Base-by-base conservation (phyloP, 352 stramenopile genomes). In the Pythium myriotylum region DNA sequence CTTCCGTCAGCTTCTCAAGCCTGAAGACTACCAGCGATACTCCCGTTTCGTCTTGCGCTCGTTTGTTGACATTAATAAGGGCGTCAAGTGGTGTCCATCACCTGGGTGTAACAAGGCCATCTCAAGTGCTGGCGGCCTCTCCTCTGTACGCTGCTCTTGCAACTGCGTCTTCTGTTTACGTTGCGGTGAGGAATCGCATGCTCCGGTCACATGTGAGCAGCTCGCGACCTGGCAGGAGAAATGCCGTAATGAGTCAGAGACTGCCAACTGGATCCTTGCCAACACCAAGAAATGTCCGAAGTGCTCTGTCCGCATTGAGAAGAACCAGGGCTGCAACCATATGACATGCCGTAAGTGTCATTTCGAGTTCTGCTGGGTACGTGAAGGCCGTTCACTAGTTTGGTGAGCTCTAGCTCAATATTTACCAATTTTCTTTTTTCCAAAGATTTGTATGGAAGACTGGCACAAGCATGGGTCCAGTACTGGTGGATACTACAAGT, bases 291-390 rank as follows among this genome's bases (percentile, higher is more conserved):
- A 97, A 56, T 99, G 98, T 77, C 98, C 98, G 12, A 99, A 99
- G 75, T 99, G 98, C 77, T 86, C 85, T 20, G 97, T 96, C 62
- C 91, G 97, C 51, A 99, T 99, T 72, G 97, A 99, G 77, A 99
- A 99, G 79, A 99, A 99, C 75, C 96, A 99, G 65, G 98, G 98
- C 22, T 99, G 97, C 80, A 99, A 99, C 77, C 97, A 99, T 86
- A 99, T 99, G 94, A 98, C 89, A 22, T 99, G 97, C 72, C 84
- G 83, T 66, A 92, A 83, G 61, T 95, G 86, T 65, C 85, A 70
- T 37, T 91, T 96, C 73, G 96, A 99, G 66, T 99, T 99, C 72
- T 99, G 98, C 75, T 99, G 98, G 97, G 73, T 81, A 60, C 29
- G 70, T 63, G 16, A 33, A n/a, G n/a, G n/a, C n/a, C 2, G 14